Evolutionary conservation across 1,284 basidiomycete species (phyloP).

Genomic region (Malassezia nana): DNA sequence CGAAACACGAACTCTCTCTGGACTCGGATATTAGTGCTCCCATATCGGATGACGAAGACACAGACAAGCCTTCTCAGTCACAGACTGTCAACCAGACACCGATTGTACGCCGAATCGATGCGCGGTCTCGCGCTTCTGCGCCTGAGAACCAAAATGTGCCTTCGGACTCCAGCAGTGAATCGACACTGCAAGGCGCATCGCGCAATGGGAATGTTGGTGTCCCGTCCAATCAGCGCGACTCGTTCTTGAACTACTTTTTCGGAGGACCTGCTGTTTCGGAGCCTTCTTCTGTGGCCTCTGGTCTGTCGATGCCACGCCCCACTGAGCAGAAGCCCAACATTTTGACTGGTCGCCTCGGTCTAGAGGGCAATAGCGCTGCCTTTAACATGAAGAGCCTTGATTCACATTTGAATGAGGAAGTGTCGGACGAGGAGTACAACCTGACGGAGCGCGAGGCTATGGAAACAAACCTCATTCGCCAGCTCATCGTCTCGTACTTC

Average conservation of each 20-base stretch:
- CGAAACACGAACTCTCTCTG: conserved; percentile 27
- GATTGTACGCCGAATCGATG: not conserved
- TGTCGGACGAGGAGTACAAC: conserved; percentile 49
- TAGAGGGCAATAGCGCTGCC: conserved; percentile 69
- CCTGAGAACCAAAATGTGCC: conserved; percentile 16
- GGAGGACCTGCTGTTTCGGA: conserved; percentile 38
- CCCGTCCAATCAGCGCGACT: conserved; percentile 22
- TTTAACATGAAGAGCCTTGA: conserved; percentile 98
- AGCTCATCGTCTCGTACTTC: conserved; percentile 91
- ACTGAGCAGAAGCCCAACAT: conserved; percentile 26
- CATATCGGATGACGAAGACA: conserved; percentile 30
- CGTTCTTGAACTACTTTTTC: conserved; percentile 48
- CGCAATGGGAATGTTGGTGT: not conserved
- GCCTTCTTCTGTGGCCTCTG: conserved; percentile 20
- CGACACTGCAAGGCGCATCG: not conserved
- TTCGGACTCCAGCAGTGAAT: conserved; percentile 20
- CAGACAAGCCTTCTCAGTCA: conserved; percentile 18
- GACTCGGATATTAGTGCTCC: conserved; percentile 28
- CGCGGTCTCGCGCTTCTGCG: not conserved
- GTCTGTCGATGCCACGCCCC: conserved; percentile 16
- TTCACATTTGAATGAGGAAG: conserved; percentile 58
- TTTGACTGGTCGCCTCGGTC: conserved; percentile 56
- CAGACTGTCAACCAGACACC: conserved; percentile 18
- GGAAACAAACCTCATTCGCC: conserved; percentile 88
- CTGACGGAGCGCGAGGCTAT: conserved; percentile 77